Evolutionary conservation across 2,329 filamentous ascomycete species (phyloP).

Genomic region (Colletotrichum gloeosporioides): DNA sequence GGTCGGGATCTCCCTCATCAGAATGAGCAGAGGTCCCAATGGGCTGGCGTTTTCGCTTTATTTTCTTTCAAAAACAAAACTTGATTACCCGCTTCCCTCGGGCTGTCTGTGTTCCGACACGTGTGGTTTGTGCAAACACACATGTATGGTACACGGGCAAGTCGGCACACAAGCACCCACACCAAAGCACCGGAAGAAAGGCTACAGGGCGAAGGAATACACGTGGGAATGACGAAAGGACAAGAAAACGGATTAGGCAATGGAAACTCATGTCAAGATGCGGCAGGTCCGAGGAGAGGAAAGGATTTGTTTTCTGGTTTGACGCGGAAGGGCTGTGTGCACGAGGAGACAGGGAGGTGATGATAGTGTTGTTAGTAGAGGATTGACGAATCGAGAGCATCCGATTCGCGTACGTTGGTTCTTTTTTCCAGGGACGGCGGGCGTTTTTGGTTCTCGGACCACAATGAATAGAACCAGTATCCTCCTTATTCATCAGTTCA

Average conservation of each 20-base stretch:
- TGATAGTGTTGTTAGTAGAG: neutral
- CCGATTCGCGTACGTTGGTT: neutral
- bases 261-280: neutral
- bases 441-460: neutral
- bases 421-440: neutral
- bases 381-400: neutral
- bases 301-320: neutral
- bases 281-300: slow-evolving; percentile 4
- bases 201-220: neutral
- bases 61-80: neutral
- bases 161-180: neutral
- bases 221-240: neutral
- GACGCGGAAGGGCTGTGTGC: neutral
- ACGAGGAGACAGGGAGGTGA: neutral
- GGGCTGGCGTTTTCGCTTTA: slow-evolving; percentile 8
- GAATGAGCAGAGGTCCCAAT: neutral
- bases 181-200: neutral
- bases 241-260: neutral
- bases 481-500: neutral
- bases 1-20: neutral
- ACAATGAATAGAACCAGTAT: neutral
- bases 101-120: neutral
- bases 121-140: neutral
- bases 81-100: neutral
- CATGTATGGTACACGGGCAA: neutral